Evolutionary conservation across 441 rosid genomes (phyloP).

Genomic region (Mallotus japonicus): DNA sequence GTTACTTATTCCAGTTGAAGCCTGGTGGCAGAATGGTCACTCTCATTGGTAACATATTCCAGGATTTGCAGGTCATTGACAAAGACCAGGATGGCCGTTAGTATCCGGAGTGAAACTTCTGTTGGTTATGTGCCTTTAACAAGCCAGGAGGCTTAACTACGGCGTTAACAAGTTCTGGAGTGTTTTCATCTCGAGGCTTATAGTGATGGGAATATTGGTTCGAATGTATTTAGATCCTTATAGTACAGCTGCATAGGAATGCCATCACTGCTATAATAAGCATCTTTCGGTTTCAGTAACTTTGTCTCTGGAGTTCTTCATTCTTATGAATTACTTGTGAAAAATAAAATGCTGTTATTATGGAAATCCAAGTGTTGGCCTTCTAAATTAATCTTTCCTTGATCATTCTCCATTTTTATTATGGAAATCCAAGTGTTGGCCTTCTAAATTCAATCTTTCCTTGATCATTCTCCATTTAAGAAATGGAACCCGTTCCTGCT

Average conservation of each 20-base stretch:
- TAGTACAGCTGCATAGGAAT: constrained; percentile 9
- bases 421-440: no score
- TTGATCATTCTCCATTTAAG: background rate
- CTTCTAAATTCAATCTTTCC: background rate
- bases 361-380: no score
- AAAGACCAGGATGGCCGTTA: constrained; percentile 70
- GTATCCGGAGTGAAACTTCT: constrained; percentile 55
- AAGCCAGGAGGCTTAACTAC: constrained; percentile 71
- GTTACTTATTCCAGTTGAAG: constrained; percentile 77
- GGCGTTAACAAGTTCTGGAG: constrained; percentile 34
- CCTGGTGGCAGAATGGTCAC: constrained; percentile 96
- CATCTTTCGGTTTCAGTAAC: background rate
- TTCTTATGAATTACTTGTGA: constrained; percentile 9
- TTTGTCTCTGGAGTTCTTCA: background rate
- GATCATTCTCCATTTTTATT: background rate
- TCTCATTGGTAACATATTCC: constrained; percentile 77
- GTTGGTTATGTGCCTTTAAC: constrained; percentile 93
- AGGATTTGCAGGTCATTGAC: constrained; percentile 74
- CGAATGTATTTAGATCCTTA: background rate
- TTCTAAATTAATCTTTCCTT: background rate
- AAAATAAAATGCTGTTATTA: background rate
- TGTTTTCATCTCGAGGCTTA: background rate
- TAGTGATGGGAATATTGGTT: background rate
- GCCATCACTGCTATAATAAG: background rate
- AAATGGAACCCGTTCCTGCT: no score